These are phyloP conservation scores for Leccinum truebloodii DNA, from an alignment of 768 basidiomycete species.

Conservation along the genomic window DNA sequence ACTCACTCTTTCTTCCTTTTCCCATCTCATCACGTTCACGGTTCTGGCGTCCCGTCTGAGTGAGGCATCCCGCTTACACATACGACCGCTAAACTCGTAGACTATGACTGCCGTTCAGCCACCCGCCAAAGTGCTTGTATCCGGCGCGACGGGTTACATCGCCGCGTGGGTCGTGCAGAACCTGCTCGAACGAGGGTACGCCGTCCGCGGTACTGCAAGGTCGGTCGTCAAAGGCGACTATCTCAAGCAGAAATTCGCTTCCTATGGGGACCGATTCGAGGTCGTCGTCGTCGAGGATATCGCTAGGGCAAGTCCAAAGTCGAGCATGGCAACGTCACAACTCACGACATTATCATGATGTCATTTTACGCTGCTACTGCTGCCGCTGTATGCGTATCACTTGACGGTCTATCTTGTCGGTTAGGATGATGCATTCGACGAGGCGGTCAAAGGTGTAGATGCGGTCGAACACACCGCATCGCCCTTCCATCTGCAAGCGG, in stretches of 20 bases:
- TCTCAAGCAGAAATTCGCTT: background rate
- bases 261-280: background rate
- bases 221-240: background rate
- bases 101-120: background rate
- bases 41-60: too few relatives aligned
- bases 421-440: conserved; percentile 72
- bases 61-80: too few relatives aligned
- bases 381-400: background rate
- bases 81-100: background rate
- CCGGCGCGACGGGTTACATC: background rate
- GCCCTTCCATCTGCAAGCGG: background rate
- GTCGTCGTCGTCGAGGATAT: background rate
- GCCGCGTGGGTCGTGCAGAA: background rate
- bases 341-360: background rate
- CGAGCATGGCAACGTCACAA: background rate
- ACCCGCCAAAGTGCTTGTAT: background rate
- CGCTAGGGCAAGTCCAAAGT: background rate
- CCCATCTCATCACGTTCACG: too few relatives aligned
- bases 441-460: conserved; percentile 74
- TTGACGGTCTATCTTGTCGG: background rate
- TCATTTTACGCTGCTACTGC: background rate
- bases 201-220: background rate
- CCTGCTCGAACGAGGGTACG: background rate
- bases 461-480: conserved; percentile 34
- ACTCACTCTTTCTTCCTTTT: too few relatives aligned